Conservation (phyloP, 768 basidiomycete species). For the Russula foetens region DNA sequence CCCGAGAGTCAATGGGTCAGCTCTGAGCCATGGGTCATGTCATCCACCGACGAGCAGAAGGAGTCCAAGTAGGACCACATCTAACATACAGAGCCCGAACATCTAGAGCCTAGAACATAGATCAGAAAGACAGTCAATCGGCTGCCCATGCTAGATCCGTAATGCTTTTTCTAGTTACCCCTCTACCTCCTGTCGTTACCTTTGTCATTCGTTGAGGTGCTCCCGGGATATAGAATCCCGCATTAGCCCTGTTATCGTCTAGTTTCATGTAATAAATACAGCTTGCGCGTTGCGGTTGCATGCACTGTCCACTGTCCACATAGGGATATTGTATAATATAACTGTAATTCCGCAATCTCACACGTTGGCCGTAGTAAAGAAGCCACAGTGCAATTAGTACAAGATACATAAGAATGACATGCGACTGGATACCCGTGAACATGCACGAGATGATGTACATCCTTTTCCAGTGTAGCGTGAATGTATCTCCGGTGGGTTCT, state of each 20-base stretch:
- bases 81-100: no score
- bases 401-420: no score
- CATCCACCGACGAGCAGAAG: conserved; percentile 36
- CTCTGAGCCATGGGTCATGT: conserved; percentile 71
- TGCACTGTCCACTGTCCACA: not conserved
- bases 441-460: not conserved
- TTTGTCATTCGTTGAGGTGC: no score
- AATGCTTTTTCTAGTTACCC: not conserved
- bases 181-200: not conserved
- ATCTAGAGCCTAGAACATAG: not conserved
- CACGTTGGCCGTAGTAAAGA: not conserved
- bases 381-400: no score
- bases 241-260: not conserved
- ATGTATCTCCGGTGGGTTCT: not conserved
- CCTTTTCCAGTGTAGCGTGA: not conserved
- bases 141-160: not conserved
- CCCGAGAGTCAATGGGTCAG: conserved; percentile 69
- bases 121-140: not conserved
- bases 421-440: not conserved
- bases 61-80: conserved; percentile 15
- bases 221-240: no score
- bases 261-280: not conserved
- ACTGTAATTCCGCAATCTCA: not conserved
- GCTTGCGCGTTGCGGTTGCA: no score
- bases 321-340: not conserved